Percentiles rank a stretch among this genome's conserved stretches.
Conservation (phyloP, 805 yeast species). For the Saturnispora sanitii region DNA sequence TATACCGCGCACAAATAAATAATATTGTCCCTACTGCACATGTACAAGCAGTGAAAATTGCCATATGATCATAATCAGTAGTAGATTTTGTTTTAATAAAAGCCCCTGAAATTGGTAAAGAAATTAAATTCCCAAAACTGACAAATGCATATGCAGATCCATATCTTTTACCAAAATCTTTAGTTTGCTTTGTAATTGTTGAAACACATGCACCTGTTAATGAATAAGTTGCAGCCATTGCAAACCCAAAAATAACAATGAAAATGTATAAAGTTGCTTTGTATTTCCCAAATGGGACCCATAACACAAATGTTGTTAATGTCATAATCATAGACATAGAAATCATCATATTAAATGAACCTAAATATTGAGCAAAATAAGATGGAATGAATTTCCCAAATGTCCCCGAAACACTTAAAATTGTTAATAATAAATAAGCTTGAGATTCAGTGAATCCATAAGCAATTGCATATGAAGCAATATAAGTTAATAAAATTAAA, state of each 20-base stretch:
- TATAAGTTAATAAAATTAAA: conserved; percentile 38
- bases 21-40: conserved; percentile 26
- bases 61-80: conserved; percentile 26
- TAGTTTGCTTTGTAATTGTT: conserved; percentile 40
- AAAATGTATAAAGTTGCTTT: conserved; percentile 39
- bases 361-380: conserved; percentile 28
- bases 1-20: conserved; percentile 36
- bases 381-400: conserved; percentile 28
- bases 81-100: conserved; percentile 27
- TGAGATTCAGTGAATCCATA: conserved; percentile 34
- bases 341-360: conserved; percentile 44
- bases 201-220: conserved; percentile 57
- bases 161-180: conserved; percentile 56
- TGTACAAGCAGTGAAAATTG: conserved; percentile 24
- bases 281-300: conserved; percentile 52
- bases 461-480: conserved; percentile 43
- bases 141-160: conserved; percentile 57
- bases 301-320: conserved; percentile 38
- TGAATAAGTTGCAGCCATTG: conserved; percentile 49
- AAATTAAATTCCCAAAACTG: conserved; percentile 39
- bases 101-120: conserved; percentile 36
- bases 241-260: conserved; percentile 44
- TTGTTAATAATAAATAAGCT: conserved; percentile 38
- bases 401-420: conserved; percentile 36
- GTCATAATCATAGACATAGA: conserved; percentile 38